Percentiles rank a stretch among this genome's conserved stretches.
These are phyloP conservation scores for Pinus tabuliformis DNA, from an alignment of 75 land plant genomes.

Conservation along the genomic window DNA sequence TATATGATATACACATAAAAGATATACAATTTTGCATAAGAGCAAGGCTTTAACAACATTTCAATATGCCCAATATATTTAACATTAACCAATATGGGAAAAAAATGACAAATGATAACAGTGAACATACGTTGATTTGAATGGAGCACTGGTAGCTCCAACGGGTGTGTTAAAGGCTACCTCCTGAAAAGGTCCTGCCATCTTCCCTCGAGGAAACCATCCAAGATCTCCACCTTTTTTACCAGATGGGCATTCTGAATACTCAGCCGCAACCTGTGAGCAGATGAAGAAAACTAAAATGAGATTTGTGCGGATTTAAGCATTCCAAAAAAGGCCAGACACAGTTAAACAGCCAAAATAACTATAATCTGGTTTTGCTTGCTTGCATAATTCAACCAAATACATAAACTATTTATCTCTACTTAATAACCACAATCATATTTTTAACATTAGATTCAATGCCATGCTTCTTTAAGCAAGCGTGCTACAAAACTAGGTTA, in stretches of 20 bases:
- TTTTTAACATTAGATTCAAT: background rate
- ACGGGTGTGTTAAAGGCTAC: constrained; percentile 91
- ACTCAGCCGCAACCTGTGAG: constrained; percentile 85
- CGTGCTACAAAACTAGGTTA: background rate
- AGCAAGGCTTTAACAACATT: background rate
- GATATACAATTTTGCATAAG: background rate
- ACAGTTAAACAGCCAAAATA: background rate
- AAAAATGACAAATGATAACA: background rate
- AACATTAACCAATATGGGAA: background rate
- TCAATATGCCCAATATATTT: background rate
- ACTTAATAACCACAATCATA: background rate
- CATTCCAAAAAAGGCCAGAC: background rate
- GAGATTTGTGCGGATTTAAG: background rate
- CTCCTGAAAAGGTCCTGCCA: constrained; percentile 99
- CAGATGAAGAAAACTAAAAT: background rate
- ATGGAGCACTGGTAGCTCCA: constrained; percentile 92
- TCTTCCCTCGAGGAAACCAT: constrained; percentile 99
- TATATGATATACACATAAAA: background rate
- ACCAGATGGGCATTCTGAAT: constrained; percentile 98
- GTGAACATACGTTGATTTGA: constrained; percentile 87
- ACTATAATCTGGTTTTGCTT: background rate
- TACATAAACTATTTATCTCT: background rate
- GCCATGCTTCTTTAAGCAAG: background rate
- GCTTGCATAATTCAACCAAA: background rate
- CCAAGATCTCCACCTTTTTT: constrained; percentile 99